Conservation (phyloP, 73 alveolate species). For the Blepharisma japonicum region DNA sequence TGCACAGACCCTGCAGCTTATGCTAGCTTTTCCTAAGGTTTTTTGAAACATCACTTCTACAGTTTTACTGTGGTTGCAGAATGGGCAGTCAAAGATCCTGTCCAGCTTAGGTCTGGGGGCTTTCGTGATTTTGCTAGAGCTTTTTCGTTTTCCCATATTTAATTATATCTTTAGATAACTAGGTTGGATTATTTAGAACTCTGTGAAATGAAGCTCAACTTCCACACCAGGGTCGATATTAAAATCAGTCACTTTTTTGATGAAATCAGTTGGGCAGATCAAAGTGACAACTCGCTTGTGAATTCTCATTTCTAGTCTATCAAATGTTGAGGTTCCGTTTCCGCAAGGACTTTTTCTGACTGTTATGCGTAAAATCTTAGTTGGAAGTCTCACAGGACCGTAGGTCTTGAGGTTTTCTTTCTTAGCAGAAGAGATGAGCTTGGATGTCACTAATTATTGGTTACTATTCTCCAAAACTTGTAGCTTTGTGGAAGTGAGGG, state of each 20-base stretch:
- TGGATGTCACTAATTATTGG: no score
- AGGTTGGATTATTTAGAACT: no score
- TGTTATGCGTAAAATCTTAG: constrained; percentile 79
- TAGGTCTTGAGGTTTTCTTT: constrained; percentile 34
- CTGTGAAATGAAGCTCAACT: constrained; percentile 64
- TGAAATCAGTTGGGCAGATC: constrained; percentile 80
- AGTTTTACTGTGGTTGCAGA: constrained; percentile 60
- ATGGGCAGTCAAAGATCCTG: constrained; percentile 74
- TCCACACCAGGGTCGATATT: constrained; percentile 90
- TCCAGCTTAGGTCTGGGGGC: constrained; percentile 54
- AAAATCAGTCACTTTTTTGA: constrained; percentile 87
- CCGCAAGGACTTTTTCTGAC: constrained; percentile 94
- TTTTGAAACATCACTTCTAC: constrained; percentile 45
- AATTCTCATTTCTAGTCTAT: constrained; percentile 92
- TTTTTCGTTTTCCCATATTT: constrained; percentile 34
- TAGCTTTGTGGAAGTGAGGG: no score
- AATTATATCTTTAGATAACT: not conserved
- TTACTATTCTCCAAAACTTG: no score
- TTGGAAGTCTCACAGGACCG: constrained; percentile 95
- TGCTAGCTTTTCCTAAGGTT: constrained; percentile 32
- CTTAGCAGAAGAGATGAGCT: no score
- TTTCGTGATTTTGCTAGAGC: not conserved
- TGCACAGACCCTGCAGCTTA: constrained; percentile 64
- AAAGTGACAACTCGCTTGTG: constrained; percentile 90
- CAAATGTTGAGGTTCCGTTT: constrained; percentile 95